Conservation (phyloP, 164 flowering plant species). For the Vitis vinifera region ASM3070453v1 NC_081818.1:28592501-28593000, state of each 20-base stretch:
- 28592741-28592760: conserved; percentile 49
- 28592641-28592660: conserved; percentile 44
- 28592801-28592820: too few relatives aligned
- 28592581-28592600: conserved; percentile 11
- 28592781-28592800: too few relatives aligned
- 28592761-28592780: too few relatives aligned
- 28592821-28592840: too few relatives aligned
- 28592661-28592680: conserved; percentile 63
- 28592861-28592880: too few relatives aligned
- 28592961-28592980: too few relatives aligned
- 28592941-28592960: too few relatives aligned
- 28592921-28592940: too few relatives aligned
- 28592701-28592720: conserved; percentile 57
- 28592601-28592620: conserved; percentile 7
- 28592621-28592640: not conserved
- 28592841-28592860: too few relatives aligned
- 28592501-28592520: conserved; percentile 19
- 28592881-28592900: too few relatives aligned
- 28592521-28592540: conserved; percentile 35
- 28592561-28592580: conserved; percentile 22
- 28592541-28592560: conserved; percentile 28
- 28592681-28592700: conserved; percentile 36
- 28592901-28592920: too few relatives aligned
- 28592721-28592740: conserved; percentile 65
- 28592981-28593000: too few relatives aligned